phyloP scores from a whole-genome alignment of 768 basidiomycete species.

The Paxillus involutus region DNA sequence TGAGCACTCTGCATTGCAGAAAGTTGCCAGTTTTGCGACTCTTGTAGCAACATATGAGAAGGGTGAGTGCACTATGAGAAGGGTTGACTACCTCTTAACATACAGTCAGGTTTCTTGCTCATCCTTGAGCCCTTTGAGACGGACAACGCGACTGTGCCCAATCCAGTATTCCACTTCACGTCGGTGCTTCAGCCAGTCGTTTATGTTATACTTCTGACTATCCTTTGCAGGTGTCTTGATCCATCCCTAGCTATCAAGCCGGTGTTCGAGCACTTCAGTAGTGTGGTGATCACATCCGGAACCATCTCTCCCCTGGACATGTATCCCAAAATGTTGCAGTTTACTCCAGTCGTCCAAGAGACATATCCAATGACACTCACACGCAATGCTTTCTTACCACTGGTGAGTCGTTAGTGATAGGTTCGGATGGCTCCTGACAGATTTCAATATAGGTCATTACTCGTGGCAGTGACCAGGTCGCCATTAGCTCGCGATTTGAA shows the following conservation, averaged over 20 bases:
- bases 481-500: conserved; percentile 97
- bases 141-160: conserved; percentile 96
- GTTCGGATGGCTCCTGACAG: not conserved
- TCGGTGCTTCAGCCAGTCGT: conserved; percentile 34
- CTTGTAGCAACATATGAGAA: conserved; percentile 98
- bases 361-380: conserved; percentile 98
- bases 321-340: conserved; percentile 99
- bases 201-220: conserved; percentile 8
- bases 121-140: conserved; percentile 99
- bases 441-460: conserved; percentile 77
- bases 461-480: conserved; percentile 96
- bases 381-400: conserved; percentile 91
- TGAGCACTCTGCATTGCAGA: conserved; percentile 89
- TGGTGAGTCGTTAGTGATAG: conserved; percentile 51
- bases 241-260: conserved; percentile 97
- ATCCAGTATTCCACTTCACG: conserved; percentile 98
- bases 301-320: conserved; percentile 98
- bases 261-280: conserved; percentile 96
- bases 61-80: conserved; percentile 45
- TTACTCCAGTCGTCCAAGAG: conserved; percentile 95
- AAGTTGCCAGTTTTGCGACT: conserved; percentile 95
- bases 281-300: conserved; percentile 97
- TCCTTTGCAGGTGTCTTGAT: conserved; percentile 78
- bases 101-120: conserved; percentile 77
- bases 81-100: not conserved